phyloP scores from a whole-genome alignment of 768 basidiomycete species.

The Hirschioporus abietinus region DNA sequence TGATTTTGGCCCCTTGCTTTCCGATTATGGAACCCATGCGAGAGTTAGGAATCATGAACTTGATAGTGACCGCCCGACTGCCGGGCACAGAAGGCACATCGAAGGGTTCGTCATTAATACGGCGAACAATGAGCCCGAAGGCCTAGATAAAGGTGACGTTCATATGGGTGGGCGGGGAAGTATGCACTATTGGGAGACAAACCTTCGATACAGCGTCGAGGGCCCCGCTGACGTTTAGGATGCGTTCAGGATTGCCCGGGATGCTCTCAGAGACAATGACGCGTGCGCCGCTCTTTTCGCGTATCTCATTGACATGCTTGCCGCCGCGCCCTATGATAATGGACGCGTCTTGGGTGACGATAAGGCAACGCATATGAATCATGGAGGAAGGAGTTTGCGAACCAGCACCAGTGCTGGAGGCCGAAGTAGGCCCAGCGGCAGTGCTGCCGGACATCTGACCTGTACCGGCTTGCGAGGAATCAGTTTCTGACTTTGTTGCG shows the following conservation, averaged over 20 bases:
- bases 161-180: not conserved
- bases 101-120: slow-evolving; percentile 99
- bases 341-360: slow-evolving; percentile 98
- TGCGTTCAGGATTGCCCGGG: slow-evolving; percentile 98
- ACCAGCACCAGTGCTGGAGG: slow-evolving; percentile 43
- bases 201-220: slow-evolving; percentile 99
- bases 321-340: slow-evolving; percentile 98
- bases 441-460: slow-evolving; percentile 18
- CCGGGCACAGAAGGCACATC: slow-evolving; percentile 97
- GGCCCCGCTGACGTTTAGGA: slow-evolving; percentile 92
- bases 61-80: slow-evolving; percentile 97
- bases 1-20: slow-evolving; percentile 96
- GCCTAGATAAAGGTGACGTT: slow-evolving; percentile 47
- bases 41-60: slow-evolving; percentile 99
- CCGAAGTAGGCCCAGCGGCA: slow-evolving; percentile 33
- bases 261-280: slow-evolving; percentile 99
- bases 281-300: slow-evolving; percentile 94
- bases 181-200: slow-evolving; percentile 19
- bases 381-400: slow-evolving; percentile 62
- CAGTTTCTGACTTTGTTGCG: slow-evolving; percentile 7
- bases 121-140: slow-evolving; percentile 95
- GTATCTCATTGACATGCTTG: slow-evolving; percentile 95
- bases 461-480: slow-evolving; percentile 5
- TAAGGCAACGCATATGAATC: slow-evolving; percentile 97
- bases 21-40: slow-evolving; percentile 99